Percentiles rank a stretch among this genome's conserved stretches.
phyloP scores from a whole-genome alignment of 2,329 filamentous ascomycete genomes.

The Cyphellophora attinorum region DNA sequence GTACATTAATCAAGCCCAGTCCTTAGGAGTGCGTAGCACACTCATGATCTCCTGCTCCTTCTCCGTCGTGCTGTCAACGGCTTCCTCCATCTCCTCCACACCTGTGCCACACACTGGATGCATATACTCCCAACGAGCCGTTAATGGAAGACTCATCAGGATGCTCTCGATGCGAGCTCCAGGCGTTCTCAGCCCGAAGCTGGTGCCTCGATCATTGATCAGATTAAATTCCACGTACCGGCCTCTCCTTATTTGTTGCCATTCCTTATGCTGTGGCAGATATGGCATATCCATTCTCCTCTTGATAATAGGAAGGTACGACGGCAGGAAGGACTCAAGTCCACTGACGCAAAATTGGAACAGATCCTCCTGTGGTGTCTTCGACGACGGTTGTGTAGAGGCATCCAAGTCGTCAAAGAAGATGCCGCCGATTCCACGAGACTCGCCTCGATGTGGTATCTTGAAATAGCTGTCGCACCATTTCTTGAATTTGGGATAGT shows the following conservation, averaged over 20 bases:
- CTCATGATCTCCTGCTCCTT: constrained; percentile 71
- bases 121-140: constrained; percentile 94
- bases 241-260: constrained; percentile 92
- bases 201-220: constrained; percentile 89
- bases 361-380: constrained; percentile 78
- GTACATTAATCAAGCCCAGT: constrained; percentile 50
- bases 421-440: constrained; percentile 84
- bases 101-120: constrained; percentile 46
- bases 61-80: constrained; percentile 24
- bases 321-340: constrained; percentile 76
- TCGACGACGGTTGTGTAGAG: constrained; percentile 34
- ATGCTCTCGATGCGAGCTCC: constrained; percentile 92
- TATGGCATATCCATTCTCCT: constrained; percentile 87
- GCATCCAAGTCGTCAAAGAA: constrained; percentile 97
- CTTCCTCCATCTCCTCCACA: constrained; percentile 33
- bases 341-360: constrained; percentile 85
- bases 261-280: constrained; percentile 76
- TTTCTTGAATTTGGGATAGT: constrained; percentile 90
- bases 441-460: constrained; percentile 82
- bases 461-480: constrained; percentile 98
- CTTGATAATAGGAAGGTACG: constrained; percentile 81
- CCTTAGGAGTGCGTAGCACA: constrained; percentile 52
- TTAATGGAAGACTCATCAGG: constrained; percentile 89
- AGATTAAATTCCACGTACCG: constrained; percentile 98
- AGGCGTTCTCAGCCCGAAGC: constrained; percentile 88